These are phyloP conservation scores for Cardamine resedifolia DNA, from an alignment of 345 rosid species.

Conservation along the genomic window DNA sequence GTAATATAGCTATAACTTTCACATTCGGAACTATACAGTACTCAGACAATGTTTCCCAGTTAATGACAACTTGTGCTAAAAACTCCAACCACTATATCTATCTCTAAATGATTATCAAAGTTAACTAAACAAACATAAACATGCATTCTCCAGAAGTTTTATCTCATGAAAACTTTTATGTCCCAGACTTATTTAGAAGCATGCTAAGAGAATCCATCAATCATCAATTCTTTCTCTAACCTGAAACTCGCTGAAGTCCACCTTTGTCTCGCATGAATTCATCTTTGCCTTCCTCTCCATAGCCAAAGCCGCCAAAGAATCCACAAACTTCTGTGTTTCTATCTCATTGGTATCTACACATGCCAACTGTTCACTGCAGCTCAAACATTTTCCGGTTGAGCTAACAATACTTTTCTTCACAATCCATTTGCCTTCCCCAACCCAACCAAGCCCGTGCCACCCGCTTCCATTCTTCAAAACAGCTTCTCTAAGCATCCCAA, in stretches of 20 bases:
- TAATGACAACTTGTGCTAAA: background rate
- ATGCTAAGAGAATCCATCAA: background rate
- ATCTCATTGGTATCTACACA: slow-evolving; percentile 67
- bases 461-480: slow-evolving; percentile 77
- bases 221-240: slow-evolving; percentile 35
- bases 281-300: slow-evolving; percentile 73
- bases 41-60: background rate
- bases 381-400: slow-evolving; percentile 53
- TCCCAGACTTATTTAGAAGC: background rate
- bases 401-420: slow-evolving; percentile 56
- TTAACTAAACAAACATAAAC: background rate
- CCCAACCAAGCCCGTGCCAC: slow-evolving; percentile 94
- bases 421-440: slow-evolving; percentile 72
- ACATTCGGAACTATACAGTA: background rate
- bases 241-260: slow-evolving; percentile 78
- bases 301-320: slow-evolving; percentile 70
- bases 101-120: background rate
- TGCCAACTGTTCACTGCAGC: slow-evolving; percentile 62
- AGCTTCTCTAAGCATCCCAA: slow-evolving; percentile 43
- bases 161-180: background rate
- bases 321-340: slow-evolving; percentile 66
- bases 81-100: background rate
- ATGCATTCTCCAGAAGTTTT: background rate
- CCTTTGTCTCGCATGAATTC: slow-evolving; percentile 45
- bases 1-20: background rate